Evolutionary conservation across 352 stramenopile genomes (phyloP), one percentile per base, ranked within the genome.

Genomic region (Ophiocytium majus): DNA sequence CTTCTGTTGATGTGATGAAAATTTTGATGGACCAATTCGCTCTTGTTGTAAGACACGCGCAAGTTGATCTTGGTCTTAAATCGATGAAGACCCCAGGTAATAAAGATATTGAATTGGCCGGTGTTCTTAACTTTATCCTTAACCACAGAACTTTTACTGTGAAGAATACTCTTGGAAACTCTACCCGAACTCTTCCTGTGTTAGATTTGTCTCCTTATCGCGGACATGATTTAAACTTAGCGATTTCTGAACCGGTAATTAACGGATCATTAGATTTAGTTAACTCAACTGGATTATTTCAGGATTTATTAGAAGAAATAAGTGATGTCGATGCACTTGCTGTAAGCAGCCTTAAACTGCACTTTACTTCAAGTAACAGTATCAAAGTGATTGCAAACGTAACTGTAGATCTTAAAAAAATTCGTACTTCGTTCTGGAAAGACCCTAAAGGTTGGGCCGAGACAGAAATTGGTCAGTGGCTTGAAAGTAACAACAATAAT

Each of bases 141-240:
- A 71, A 71, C 28, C 23, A 71, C 57, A 23, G 57, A 23, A 71
- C 28, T 28, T 23, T 71, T 23, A 71, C 23, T 28, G 57, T 71
- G 57, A 71, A 28, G 57, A 71, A 71, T 28, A 71, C 57, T 71
- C 57, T 71, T 28, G 57, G 57, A 71, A 71, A 71, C 57, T 71
- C 57, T 23, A 71, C 23, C 57, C 57, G 57, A 28, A 71, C 57
- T 23, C 57, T 71, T 71, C 57, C 57, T 28, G 28, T 28, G 23
- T 28, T 71, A 28, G 28, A 71, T 71, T 28, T 71, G 23, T 23
- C 19, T 28, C 23, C 57, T 28, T 28, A 71, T 23, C 23, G 57
- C 23, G 57, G 28, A 28, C 23, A 71, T 71, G 57, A 71, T 28
- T 23, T 71, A 23, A 71, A 71, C 28, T 28, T 71, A 28, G 57